Evolutionary conservation across 148 eudicot species (phyloP).

Genomic region (Fagopyrum homotropicum): DNA sequence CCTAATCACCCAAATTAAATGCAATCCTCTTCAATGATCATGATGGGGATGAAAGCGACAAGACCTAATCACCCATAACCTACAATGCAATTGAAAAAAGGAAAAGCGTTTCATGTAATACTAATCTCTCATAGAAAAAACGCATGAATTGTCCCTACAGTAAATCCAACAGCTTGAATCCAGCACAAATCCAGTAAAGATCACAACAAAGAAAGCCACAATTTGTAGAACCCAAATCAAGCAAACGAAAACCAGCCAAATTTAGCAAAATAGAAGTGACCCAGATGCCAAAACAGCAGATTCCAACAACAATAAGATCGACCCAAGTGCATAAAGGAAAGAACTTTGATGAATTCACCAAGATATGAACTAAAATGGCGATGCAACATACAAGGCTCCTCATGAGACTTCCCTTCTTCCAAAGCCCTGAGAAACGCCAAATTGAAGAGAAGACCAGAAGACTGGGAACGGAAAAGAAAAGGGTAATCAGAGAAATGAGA

Average conservation of each 20-base stretch:
- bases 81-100: neutral
- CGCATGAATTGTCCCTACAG: neutral
- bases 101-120: neutral
- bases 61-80: conserved; percentile 2
- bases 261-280: neutral
- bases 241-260: neutral
- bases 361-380: conserved; percentile 6
- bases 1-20: neutral
- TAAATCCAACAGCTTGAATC: neutral
- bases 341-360: neutral
- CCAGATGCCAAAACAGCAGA: conserved; percentile 12
- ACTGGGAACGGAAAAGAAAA: conserved; percentile 2
- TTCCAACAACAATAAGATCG: conserved; percentile 5
- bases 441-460: conserved; percentile 7
- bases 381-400: conserved; percentile 6
- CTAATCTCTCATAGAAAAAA: neutral
- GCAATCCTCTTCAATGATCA: conserved; percentile 6
- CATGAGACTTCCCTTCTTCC: conserved; percentile 6
- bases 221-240: conserved; percentile 8
- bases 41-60: neutral
- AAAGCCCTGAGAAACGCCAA: conserved; percentile 8
- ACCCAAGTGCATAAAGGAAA: neutral
- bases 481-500: neutral
- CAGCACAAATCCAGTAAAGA: conserved; percentile 2
- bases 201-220: neutral